Evolutionary conservation across 2,329 filamentous ascomycete genomes (phyloP), one percentile per base, ranked within the genome.

Genomic region (Cadophora sp.): DNA sequence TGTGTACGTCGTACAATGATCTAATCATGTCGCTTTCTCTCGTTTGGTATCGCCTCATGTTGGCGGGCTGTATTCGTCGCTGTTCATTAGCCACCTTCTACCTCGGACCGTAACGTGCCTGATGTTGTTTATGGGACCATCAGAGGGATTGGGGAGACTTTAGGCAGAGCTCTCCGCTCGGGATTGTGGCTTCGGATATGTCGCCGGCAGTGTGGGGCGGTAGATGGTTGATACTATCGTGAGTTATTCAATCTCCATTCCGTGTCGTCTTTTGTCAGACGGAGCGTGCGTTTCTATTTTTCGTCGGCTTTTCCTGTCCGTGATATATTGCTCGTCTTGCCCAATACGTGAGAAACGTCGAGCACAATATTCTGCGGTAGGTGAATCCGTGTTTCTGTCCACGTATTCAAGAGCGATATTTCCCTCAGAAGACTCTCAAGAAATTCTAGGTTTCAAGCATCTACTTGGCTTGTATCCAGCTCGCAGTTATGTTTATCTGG

Each of bases 21-120:
- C 59, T 63, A 36, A 59, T 56, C 48, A 22, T 39, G 59, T 45
- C 36, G 50, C 50, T 30, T 30, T 3, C 4, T 30, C 3, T 30
- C 27, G 6, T 8, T 53, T 53, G 50, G 24, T 33, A 33, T 53
- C 11, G 36, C 36, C 11, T 9, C 11, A 39, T 39, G 36, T 39
- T 39, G 36, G 36, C 36, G 11, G 36, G 11, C 36, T 39, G 9
- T 45, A 45, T 45, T 20, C 43, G n/a, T 8, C 43, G 43, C n/a
- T 13, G n/a, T 45, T 45, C 43, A 11, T 20, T 20, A 55, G 18
- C 51, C 30, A 55, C 11, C 16, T 36, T n/a, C 14, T 55, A 16
- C 18, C 30, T n/a, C 51, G 30, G 51, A 55, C 16, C 51, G 51
- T 33, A 36, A 20, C 27, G 16, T 36, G 14, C 30, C 51, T 36